Evolutionary conservation across 345 rosid genomes (phyloP), one percentile per base, ranked within the genome.

Genomic region (Eucalyptus pauciflora): DNA sequence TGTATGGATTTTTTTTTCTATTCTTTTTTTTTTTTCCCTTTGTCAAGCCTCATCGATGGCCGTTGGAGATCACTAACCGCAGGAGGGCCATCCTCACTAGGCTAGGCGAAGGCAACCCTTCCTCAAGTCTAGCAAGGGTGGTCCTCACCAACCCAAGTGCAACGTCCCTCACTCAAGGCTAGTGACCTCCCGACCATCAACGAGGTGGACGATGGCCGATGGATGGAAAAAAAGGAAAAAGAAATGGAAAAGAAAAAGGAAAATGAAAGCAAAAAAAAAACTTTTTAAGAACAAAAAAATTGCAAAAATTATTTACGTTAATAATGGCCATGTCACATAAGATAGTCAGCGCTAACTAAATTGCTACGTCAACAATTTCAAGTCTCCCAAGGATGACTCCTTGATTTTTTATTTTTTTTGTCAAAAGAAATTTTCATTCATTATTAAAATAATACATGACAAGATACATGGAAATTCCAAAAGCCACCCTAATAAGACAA

Each of bases 1-100:
- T 52, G 18, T 54, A 24, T 56, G 13, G 6, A 56, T 56, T 56
- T 56, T 56, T 8, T 51, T 51, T 51, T 20, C 2, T 2, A 0
- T 56, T 56, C 22, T 2, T 16, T 51, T 51, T 51, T 8, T 2
- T 1, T 56, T 56, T 56, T 2, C 29, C 29, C 29, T 2, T 56
- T 0, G 1, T 13, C 27, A 56, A 24, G 6, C 62, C 62, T 56
- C 62, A 56, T 22, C 1, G 3, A 56, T 56, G 62, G 0, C 3
- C 1, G 0, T 22, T 56, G 1, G 62, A 56, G 62, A 1, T 24
- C 62, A 0, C 62, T 6, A 8, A 0, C 29, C 3, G 0, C 0
- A 9, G 1, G 62, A 56, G 29, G 1, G 13, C 60, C 60, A 54
- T 5, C 60, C 25, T 54, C 2, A 1, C 10, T 0, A 54, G 1